Evolutionary conservation across 2,329 filamentous ascomycete genomes (phyloP).

Genomic region (Phoma sp.): DNA sequence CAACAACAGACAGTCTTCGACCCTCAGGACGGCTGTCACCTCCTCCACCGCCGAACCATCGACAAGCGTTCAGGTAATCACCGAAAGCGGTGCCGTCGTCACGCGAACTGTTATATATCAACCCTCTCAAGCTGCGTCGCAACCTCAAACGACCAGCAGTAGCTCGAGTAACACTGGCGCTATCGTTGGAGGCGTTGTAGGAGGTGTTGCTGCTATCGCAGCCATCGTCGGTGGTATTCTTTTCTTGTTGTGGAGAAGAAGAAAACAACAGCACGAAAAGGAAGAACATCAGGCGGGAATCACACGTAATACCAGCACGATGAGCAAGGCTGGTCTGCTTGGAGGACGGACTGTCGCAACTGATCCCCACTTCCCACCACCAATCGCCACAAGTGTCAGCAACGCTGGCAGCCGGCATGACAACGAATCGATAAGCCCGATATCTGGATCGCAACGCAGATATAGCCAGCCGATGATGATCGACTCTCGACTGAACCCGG

Average conservation of each 20-base stretch:
- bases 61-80: constrained; percentile 49
- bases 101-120: constrained; percentile 55
- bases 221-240: constrained; percentile 45
- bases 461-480: constrained; percentile 56
- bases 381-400: constrained; percentile 37
- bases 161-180: constrained; percentile 47
- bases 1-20: constrained; percentile 22
- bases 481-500: constrained; percentile 59
- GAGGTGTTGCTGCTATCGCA: constrained; percentile 35
- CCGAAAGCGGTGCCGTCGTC: constrained; percentile 52
- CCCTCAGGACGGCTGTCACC: constrained; percentile 20
- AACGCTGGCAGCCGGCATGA: constrained; percentile 40
- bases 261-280: constrained; percentile 29
- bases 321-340: constrained; percentile 58
- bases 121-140: constrained; percentile 19
- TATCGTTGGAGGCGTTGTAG: constrained; percentile 58
- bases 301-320: constrained; percentile 55
- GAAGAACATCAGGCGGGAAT: constrained; percentile 35
- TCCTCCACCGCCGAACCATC: constrained; percentile 16
- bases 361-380: constrained; percentile 34
- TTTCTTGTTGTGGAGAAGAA: constrained; percentile 51
- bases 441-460: constrained; percentile 45
- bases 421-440: constrained; percentile 45
- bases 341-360: constrained; percentile 20
- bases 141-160: neutral